phyloP scores from a whole-genome alignment of 106 monocot genomes.

The Dactylorhiza incarnata region DNA sequence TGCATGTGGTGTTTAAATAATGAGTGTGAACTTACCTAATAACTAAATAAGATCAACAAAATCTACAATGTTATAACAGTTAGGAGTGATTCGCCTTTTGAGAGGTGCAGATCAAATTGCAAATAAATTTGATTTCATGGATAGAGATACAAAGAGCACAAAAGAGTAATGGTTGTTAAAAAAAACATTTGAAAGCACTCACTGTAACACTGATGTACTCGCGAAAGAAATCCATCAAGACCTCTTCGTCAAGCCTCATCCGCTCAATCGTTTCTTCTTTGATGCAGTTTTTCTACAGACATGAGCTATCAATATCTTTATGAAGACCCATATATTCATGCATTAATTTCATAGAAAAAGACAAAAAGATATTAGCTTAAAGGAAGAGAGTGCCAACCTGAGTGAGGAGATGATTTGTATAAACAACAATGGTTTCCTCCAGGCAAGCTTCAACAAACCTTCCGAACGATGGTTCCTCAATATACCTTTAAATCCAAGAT shows the following conservation, averaged over 20 bases:
- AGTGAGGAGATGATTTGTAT: conserved; percentile 85
- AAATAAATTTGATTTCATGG: neutral
- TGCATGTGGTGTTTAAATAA: neutral
- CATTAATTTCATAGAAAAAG: neutral
- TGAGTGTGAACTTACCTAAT: neutral
- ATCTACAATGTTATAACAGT: neutral
- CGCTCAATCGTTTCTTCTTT: conserved; percentile 93
- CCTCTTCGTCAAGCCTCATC: conserved; percentile 97
- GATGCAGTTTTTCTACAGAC: conserved; percentile 63
- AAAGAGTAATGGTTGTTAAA: neutral
- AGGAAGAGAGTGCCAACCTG: conserved; percentile 36
- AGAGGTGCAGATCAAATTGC: neutral
- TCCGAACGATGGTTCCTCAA: conserved; percentile 95
- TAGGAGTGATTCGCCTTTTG: neutral
- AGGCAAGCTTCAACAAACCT: conserved; percentile 93
- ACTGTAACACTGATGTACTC: conserved; percentile 75
- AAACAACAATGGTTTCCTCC: conserved; percentile 86
- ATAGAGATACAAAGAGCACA: neutral
- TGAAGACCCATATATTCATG: neutral
- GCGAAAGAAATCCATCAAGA: conserved; percentile 85
- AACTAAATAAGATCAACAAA: neutral
- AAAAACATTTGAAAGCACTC: conserved; percentile 21
- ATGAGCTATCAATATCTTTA: conserved; percentile 9
- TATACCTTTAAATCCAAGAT: conserved; percentile 41
- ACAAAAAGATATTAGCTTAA: neutral